Conservation (phyloP, 345 rosid genomes). For the Salix arbutifolia region DNA sequence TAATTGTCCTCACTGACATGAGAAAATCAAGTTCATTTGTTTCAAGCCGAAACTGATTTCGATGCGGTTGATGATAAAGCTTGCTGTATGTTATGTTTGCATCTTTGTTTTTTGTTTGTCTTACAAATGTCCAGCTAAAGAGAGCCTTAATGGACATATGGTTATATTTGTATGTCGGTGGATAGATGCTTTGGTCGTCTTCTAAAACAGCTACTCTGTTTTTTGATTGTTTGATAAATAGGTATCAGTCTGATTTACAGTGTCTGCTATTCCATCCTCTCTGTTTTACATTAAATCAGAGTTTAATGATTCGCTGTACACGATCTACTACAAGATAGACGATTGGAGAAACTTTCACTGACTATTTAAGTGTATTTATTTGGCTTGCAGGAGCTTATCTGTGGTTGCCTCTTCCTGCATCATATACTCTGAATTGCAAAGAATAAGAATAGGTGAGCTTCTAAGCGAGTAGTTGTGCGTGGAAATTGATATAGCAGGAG, state of each 20-base stretch:
- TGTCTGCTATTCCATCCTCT: background rate
- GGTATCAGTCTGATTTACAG: background rate
- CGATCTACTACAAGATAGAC: background rate
- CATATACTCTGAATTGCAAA: background rate
- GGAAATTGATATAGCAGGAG: background rate
- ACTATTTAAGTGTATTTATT: background rate
- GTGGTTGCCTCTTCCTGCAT: background rate
- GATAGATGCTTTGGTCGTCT: no score
- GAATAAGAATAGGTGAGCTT: background rate
- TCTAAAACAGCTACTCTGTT: background rate
- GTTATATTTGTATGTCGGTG: background rate
- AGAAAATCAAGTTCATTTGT: background rate
- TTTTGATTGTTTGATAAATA: background rate
- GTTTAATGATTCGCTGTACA: conserved; percentile 15
- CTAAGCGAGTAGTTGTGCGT: background rate
- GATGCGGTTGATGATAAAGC: background rate
- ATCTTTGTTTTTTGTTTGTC: background rate
- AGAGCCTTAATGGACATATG: background rate
- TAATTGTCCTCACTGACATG: background rate
- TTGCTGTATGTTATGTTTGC: background rate
- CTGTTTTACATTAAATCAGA: background rate
- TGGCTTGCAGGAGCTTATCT: background rate
- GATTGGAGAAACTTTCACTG: background rate
- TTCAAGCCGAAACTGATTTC: background rate
- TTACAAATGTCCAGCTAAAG: background rate